These are phyloP conservation scores for Fusarium chaquense DNA, from an alignment of 2,329 filamentous ascomycete genomes.

Conservation along the genomic window DNA sequence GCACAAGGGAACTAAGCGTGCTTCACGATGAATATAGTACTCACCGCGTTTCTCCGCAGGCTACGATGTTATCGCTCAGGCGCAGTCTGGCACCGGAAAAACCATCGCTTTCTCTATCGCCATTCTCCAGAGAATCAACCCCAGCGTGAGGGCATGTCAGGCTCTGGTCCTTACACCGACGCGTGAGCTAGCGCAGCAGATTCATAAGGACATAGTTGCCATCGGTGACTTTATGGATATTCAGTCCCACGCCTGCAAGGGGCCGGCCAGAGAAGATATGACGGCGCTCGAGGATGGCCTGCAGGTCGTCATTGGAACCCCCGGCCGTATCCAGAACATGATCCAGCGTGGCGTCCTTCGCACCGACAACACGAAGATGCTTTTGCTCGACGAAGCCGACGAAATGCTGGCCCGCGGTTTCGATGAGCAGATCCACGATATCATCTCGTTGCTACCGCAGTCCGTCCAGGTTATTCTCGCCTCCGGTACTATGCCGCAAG, in stretches of 20 bases:
- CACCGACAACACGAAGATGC: conserved; percentile 99
- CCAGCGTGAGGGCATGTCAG: conserved; percentile 94
- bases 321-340: conserved; percentile 99
- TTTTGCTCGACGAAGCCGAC: conserved; percentile 98
- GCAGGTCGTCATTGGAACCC: conserved; percentile 96
- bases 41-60: conserved; percentile 49
- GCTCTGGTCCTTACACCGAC: conserved; percentile 97
- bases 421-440: conserved; percentile 99
- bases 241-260: conserved; percentile 98
- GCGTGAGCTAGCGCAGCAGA: conserved; percentile 98
- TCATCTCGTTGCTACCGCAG: conserved; percentile 98
- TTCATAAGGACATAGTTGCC: conserved; percentile 98
- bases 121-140: conserved; percentile 98
- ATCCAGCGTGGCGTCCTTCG: conserved; percentile 97
- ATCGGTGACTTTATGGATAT: conserved; percentile 99
- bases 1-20: too few relatives aligned
- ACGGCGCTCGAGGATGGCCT: conserved; percentile 95
- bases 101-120: conserved; percentile 99
- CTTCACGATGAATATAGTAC: neutral
- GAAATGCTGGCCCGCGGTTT: conserved; percentile 99
- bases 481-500: conserved; percentile 98
- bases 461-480: conserved; percentile 98
- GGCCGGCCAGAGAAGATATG: conserved; percentile 93
- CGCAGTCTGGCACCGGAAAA: conserved; percentile 99
- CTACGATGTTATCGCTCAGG: conserved; percentile 99